Evolutionary conservation across 2,329 filamentous ascomycete genomes (phyloP).

Genomic region (Cladorrhinum sp.): DNA sequence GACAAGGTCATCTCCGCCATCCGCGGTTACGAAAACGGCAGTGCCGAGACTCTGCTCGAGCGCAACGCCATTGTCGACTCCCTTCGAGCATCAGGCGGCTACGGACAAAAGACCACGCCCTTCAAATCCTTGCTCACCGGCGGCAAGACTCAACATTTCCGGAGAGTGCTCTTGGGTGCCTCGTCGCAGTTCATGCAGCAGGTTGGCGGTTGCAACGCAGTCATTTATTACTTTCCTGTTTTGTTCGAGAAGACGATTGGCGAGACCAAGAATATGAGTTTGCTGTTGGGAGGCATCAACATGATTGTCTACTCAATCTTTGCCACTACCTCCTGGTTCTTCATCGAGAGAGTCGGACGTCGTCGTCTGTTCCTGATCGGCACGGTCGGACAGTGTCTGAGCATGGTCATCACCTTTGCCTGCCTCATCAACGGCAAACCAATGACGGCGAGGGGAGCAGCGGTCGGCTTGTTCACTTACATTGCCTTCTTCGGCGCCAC

Average conservation of each 20-base stretch:
- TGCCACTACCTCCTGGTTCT: conserved; percentile 52
- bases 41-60: conserved; percentile 56
- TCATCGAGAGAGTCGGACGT: conserved; percentile 53
- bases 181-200: conserved; percentile 62
- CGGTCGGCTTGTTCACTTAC: conserved; percentile 59
- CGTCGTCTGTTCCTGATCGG: conserved; percentile 63
- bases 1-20: conserved; percentile 37
- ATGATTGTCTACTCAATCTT: conserved; percentile 61
- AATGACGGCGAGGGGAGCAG: conserved; percentile 35
- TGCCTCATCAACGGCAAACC: conserved; percentile 36
- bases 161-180: conserved; percentile 60
- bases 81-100: conserved; percentile 53
- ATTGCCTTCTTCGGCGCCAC: conserved; percentile 55
- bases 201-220: conserved; percentile 55
- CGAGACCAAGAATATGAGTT: conserved; percentile 43
- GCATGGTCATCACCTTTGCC: conserved; percentile 53
- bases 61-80: conserved; percentile 61
- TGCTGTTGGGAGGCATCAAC: conserved; percentile 54
- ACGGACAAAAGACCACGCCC: conserved; percentile 44
- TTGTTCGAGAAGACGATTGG: conserved; percentile 49
- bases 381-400: conserved; percentile 57
- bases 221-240: conserved; percentile 61
- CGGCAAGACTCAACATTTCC: conserved; percentile 64
- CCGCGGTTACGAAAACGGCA: conserved; percentile 46
- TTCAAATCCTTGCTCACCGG: conserved; percentile 56